phyloP scores from a whole-genome alignment of 345 rosid species.

The Gossypioides kirkii region DNA sequence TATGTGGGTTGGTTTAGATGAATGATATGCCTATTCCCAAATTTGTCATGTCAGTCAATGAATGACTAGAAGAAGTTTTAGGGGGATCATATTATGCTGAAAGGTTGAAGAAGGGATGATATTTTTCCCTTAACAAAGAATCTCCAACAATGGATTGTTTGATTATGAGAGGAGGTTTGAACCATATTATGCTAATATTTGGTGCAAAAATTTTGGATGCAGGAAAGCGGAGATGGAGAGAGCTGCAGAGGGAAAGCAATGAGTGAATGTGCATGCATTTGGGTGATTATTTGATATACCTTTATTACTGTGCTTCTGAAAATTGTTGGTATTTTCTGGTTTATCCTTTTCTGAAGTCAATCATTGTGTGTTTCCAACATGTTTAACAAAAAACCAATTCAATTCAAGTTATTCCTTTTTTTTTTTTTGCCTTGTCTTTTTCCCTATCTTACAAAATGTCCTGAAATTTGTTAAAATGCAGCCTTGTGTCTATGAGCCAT shows the following conservation, averaged over 20 bases:
- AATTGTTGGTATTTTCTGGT: slow-evolving; percentile 19
- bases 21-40: neutral
- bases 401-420: slow-evolving; percentile 15
- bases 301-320: slow-evolving; percentile 17
- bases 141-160: neutral
- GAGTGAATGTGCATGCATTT: slow-evolving; percentile 17
- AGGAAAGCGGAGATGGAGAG: slow-evolving; percentile 22
- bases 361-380: slow-evolving; percentile 29
- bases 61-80: no score
- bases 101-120: neutral
- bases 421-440: neutral
- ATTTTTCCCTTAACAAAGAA: neutral
- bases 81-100: no score
- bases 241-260: neutral
- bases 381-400: slow-evolving; percentile 23
- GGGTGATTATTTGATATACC: slow-evolving; percentile 8
- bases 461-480: slow-evolving; percentile 18
- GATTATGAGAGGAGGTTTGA: neutral
- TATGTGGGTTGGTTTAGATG: neutral
- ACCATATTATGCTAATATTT: neutral
- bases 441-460: neutral
- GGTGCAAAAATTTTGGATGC: slow-evolving; percentile 6
- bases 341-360: slow-evolving; percentile 24
- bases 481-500: neutral
- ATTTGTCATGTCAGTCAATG: neutral